These are phyloP conservation scores for Phytophthora meadii DNA, from an alignment of 352 stramenopile genomes.

Conservation along the genomic window DNA sequence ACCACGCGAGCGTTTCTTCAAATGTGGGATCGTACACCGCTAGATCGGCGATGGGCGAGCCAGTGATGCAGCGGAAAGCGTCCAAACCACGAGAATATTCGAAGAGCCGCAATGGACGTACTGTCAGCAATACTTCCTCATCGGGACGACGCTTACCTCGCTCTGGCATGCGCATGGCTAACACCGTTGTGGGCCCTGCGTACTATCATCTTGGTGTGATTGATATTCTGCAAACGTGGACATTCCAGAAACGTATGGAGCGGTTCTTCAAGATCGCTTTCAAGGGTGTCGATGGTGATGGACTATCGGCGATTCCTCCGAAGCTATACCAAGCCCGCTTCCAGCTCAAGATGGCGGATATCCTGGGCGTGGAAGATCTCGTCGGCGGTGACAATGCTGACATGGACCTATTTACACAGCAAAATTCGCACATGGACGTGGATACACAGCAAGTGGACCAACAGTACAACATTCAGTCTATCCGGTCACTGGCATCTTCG, in stretches of 20 bases:
- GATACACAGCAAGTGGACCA: conserved; percentile 70
- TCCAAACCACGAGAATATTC: conserved; percentile 55
- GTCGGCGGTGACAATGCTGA: conserved; percentile 49
- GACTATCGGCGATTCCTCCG: conserved; percentile 84
- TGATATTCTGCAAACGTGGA: conserved; percentile 93
- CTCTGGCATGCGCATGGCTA: conserved; percentile 85
- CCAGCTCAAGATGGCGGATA: conserved; percentile 88
- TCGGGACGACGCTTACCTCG: conserved; percentile 74
- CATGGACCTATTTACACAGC: conserved; percentile 78
- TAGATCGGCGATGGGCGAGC: conserved; percentile 21
- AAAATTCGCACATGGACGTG: conserved; percentile 91
- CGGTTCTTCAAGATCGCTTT: conserved; percentile 90
- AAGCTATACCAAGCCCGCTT: conserved; percentile 89
- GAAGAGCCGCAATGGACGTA: conserved; percentile 42
- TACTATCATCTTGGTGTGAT: conserved; percentile 93
- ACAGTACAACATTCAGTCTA: conserved; percentile 66
- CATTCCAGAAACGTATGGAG: conserved; percentile 87
- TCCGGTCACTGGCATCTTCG: conserved; percentile 69
- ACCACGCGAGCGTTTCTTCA: conserved; percentile 76
- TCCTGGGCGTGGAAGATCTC: conserved; percentile 82
- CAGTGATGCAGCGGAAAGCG: conserved; percentile 55
- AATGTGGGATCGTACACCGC: conserved; percentile 35
- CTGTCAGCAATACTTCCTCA: conserved; percentile 73
- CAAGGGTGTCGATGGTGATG: conserved; percentile 78
- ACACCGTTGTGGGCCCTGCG: conserved; percentile 86